Conservation (phyloP, 345 rosid species). For the Luvunga scandens region DNA sequence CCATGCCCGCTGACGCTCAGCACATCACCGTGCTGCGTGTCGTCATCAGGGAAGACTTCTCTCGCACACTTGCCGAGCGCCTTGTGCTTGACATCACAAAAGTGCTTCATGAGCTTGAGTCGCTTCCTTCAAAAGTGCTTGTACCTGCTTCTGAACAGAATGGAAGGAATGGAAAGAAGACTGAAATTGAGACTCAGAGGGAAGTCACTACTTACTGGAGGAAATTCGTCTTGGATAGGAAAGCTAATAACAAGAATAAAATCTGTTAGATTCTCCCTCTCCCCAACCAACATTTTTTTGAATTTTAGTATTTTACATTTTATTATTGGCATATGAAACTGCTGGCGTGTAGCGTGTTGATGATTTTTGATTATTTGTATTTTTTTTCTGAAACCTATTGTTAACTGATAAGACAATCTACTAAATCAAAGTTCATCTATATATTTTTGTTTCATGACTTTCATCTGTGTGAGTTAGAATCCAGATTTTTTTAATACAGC, state of each 20-base stretch:
- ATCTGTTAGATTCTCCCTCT: constrained; percentile 34
- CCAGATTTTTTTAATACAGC: too few species aligned
- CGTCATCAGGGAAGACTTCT: constrained; percentile 88
- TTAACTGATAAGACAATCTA: not conserved
- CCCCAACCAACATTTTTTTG: not conserved
- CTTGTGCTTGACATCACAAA: constrained; percentile 68
- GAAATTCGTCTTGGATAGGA: constrained; percentile 56
- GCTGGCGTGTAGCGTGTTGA: too few species aligned
- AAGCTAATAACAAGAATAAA: constrained; percentile 47
- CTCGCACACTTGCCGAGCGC: constrained; percentile 86
- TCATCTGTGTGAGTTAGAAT: too few species aligned
- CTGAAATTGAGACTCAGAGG: constrained; percentile 57
- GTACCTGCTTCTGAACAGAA: constrained; percentile 18
- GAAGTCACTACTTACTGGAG: constrained; percentile 73
- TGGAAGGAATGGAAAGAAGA: constrained; percentile 50
- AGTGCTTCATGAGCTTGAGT: constrained; percentile 75
- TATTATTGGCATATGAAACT: not conserved
- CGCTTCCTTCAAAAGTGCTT: constrained; percentile 47
- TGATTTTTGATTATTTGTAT: not conserved
- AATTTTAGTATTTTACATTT: not conserved
- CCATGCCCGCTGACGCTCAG: constrained; percentile 89
- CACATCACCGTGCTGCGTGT: constrained; percentile 90
- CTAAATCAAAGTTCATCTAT: not conserved
- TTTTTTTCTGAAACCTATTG: not conserved
- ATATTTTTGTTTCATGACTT: too few species aligned